Evolutionary conservation across 106 monocot species (phyloP), one percentile per base, ranked within the genome.

Genomic region (Triglochin maritima): DNA sequence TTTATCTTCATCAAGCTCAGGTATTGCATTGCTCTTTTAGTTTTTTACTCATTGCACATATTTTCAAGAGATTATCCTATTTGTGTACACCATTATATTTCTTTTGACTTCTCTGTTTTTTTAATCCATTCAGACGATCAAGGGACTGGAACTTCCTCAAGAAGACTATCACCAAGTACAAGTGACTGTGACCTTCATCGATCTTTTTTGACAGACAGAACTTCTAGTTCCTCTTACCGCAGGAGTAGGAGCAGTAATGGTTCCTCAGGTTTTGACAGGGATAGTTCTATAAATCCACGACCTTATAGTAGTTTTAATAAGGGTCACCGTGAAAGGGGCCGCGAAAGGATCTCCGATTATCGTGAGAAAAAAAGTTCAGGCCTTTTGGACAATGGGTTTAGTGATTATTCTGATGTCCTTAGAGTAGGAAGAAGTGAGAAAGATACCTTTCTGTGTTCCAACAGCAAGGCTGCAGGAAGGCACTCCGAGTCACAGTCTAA

Each of bases 301-400:
- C 62, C 76, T 42, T 76, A 76, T 49, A 69, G 61, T 53, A 76
- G 61, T 41, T 76, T 69, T 63, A 51, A 54, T 15, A 76, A 49
- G 41, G 68, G 52, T 66, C 41, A 57, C 49, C 57, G 57, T 42
- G 83, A 81, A 60, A 75, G 63, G 56, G 82, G 72, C 60, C 49
- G 85, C 55, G 83, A 90, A n/a, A 90, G 68, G 71, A 86, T 77
- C 60, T 15, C 44, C 53, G 84, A 79, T 58, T 70, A 59, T 14
- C 67, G 72, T 74, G 83, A 92, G 7, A 79, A 74, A 70, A 79
- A 88, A 49, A 77, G 81, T 63, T 60, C 70, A 46, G 17, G 41
- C 76, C 50, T 49, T 4, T 49, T 73, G 45, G 82, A 78, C 43
- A 76, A 80, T 75, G 88, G 81, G 2, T 79, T 70, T 59, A 3